phyloP scores from a whole-genome alignment of 208 protist genomes.

The Leishmania gerbilli region DNA sequence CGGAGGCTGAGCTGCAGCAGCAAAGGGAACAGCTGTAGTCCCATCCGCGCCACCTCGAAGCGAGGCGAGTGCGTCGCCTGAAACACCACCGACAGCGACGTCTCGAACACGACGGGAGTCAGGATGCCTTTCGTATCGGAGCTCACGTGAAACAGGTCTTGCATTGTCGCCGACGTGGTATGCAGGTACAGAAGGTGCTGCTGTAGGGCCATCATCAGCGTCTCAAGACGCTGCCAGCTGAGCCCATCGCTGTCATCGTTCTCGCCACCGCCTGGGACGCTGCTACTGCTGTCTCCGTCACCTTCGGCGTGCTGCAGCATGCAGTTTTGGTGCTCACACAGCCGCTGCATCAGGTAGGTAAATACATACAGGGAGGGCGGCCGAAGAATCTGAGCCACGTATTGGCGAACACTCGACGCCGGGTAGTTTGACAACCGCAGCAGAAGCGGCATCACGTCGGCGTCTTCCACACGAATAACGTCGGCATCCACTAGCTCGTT shows the following conservation, averaged over 20 bases:
- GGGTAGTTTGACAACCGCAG: constrained; percentile 53
- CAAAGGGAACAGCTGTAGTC: constrained; percentile 65
- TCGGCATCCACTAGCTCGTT: constrained; percentile 27
- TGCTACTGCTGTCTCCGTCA: constrained; percentile 14
- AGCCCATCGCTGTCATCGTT: constrained; percentile 8
- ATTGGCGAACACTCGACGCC: constrained; percentile 77
- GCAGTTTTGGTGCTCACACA: constrained; percentile 27
- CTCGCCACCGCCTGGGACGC: not conserved
- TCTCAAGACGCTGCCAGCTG: constrained; percentile 72
- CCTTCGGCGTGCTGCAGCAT: constrained; percentile 14
- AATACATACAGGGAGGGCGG: constrained; percentile 51
- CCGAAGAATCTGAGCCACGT: constrained; percentile 65
- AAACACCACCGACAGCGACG: constrained; percentile 27
- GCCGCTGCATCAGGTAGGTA: constrained; percentile 35
- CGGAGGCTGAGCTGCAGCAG: constrained; percentile 69
- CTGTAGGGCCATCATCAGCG: constrained; percentile 83
- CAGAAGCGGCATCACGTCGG: constrained; percentile 39
- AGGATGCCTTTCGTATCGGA: constrained; percentile 9
- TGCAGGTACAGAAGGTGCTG: constrained; percentile 48
- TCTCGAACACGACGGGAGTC: constrained; percentile 7
- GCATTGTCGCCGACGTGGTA: constrained; percentile 3
- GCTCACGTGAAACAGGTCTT: constrained; percentile 30
- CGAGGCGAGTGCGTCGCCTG: constrained; percentile 28
- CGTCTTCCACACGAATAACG: constrained; percentile 9
- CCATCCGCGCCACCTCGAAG: constrained; percentile 81